A percentile compares a stretch with the other conserved stretches of the same genome.
Evolutionary conservation across 345 rosid species (phyloP).

Genomic region (Salix purpurea): DNA sequence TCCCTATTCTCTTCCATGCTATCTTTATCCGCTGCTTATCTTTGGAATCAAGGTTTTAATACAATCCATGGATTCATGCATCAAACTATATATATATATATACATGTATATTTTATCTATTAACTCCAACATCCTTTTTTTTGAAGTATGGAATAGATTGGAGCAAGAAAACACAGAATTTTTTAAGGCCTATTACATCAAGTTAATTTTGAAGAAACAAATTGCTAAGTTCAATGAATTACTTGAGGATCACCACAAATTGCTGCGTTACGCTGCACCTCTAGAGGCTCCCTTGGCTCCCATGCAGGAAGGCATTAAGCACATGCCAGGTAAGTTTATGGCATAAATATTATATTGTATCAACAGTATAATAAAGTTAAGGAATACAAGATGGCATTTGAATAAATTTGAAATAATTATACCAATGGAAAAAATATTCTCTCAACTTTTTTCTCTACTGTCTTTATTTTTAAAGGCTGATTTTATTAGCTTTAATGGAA

Average conservation of each 20-base stretch:
- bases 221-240: constrained; percentile 23
- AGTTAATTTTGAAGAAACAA: constrained; percentile 24
- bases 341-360: neutral
- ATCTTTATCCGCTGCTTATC: neutral
- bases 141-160: constrained; percentile 29
- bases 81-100: no score
- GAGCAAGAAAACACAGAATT: constrained; percentile 27
- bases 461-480: neutral
- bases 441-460: neutral
- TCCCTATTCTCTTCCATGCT: neutral
- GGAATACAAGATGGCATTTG: neutral
- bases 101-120: neutral
- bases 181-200: constrained; percentile 21
- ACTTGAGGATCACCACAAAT: constrained; percentile 18
- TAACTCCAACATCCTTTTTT: neutral
- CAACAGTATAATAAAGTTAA: neutral
- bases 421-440: neutral
- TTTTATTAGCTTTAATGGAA: neutral
- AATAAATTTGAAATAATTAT: neutral
- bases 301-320: constrained; percentile 11
- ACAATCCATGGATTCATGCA: no score
- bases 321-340: constrained; percentile 10
- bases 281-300: constrained; percentile 1
- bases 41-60: neutral
- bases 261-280: neutral